Evolutionary conservation across 2,329 filamentous ascomycete species (phyloP).

Genomic region (Plenodomus biglobosus): DNA sequence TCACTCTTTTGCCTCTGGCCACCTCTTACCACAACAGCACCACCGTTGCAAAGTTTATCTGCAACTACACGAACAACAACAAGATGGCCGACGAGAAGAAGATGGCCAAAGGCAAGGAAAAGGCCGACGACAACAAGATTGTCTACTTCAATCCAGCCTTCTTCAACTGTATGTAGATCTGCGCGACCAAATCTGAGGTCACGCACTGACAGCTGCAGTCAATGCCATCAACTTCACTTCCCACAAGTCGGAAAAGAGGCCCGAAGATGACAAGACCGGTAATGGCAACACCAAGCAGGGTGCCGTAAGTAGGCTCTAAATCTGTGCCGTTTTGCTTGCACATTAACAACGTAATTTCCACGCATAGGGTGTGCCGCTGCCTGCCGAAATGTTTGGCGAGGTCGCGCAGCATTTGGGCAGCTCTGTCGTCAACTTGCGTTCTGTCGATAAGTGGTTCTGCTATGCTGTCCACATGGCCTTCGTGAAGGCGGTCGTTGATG

Average conservation of each 20-base stretch:
- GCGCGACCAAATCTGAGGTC: background rate
- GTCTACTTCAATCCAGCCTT: background rate
- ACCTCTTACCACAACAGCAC: background rate
- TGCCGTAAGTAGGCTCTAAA: background rate
- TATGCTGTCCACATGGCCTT: background rate
- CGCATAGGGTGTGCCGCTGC: too few species aligned
- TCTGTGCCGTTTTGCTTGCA: too few species aligned
- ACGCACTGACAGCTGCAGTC: background rate
- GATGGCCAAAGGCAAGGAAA: too few species aligned
- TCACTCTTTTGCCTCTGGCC: background rate
- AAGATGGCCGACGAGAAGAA: too few species aligned
- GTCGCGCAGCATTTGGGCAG: background rate
- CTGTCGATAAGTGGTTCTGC: slow-evolving; percentile 2
- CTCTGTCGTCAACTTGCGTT: slow-evolving; percentile 5
- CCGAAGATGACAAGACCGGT: too few species aligned
- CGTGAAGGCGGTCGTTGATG: background rate
- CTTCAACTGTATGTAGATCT: background rate
- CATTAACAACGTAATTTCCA: too few species aligned
- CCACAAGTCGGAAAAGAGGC: too few species aligned
- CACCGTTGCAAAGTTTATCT: too few species aligned
- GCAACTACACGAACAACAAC: too few species aligned
- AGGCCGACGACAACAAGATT: too few species aligned
- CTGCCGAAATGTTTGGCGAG: background rate
- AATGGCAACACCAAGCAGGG: background rate
- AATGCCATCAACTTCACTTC: background rate